phyloP scores from a whole-genome alignment of 345 rosid genomes.

The Chamaenerion angustifolium region DNA sequence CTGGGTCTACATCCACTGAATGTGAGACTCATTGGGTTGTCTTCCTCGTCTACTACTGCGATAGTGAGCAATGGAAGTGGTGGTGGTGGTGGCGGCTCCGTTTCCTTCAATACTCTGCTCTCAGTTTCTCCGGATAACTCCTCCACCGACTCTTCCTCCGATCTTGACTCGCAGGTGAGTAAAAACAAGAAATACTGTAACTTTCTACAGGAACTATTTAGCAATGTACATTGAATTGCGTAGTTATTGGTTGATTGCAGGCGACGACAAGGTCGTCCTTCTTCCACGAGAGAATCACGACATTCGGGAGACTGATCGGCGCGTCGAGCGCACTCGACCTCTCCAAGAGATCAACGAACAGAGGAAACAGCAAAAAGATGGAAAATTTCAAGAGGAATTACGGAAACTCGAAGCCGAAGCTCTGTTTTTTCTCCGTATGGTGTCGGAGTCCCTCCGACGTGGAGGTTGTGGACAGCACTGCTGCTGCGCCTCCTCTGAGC shows the following conservation, averaged over 20 bases:
- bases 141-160: slow-evolving; percentile 30
- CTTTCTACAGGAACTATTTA: slow-evolving; percentile 1
- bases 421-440: slow-evolving; percentile 22
- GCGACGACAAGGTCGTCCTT: slow-evolving; percentile 34
- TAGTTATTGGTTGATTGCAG: background rate
- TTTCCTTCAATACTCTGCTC: slow-evolving; percentile 30
- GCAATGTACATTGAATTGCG: background rate
- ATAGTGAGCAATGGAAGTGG: too few relatives aligned
- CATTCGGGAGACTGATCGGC: slow-evolving; percentile 56
- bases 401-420: slow-evolving; percentile 12
- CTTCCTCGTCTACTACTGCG: slow-evolving; percentile 4
- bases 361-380: slow-evolving; percentile 16
- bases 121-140: slow-evolving; percentile 28
- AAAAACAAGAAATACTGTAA: background rate
- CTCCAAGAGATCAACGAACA: slow-evolving; percentile 35
- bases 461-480: slow-evolving; percentile 7
- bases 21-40: slow-evolving; percentile 17
- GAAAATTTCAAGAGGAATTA: slow-evolving; percentile 12
- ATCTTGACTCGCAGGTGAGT: slow-evolving; percentile 54
- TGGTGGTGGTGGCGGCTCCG: slow-evolving; percentile 20
- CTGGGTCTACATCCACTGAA: slow-evolving; percentile 30
- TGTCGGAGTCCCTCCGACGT: slow-evolving; percentile 30
- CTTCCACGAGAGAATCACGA: slow-evolving; percentile 53
- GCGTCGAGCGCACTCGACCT: slow-evolving; percentile 36
- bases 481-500: slow-evolving; percentile 18